Percentiles rank a stretch among this genome's conserved stretches.
phyloP scores from a whole-genome alignment of 2,329 filamentous ascomycete species.

The Arthrobotrys conoides region DNA sequence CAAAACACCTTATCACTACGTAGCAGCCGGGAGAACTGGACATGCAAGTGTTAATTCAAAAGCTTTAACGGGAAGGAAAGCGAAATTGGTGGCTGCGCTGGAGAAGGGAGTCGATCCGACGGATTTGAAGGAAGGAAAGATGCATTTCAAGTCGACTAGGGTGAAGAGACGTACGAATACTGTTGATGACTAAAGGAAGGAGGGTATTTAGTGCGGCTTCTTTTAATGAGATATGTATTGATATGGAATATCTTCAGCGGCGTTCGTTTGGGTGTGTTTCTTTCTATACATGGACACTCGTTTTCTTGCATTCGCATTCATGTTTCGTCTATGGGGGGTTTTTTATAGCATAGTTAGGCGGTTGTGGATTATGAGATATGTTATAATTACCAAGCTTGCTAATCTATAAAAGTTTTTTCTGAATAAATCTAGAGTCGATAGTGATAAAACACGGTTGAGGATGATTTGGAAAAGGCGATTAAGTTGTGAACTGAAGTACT shows the following conservation, averaged over 20 bases:
- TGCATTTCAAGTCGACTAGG: conserved; percentile 89
- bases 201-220: conserved; percentile 64
- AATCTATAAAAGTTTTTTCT: conserved; percentile 8
- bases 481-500: too few species aligned
- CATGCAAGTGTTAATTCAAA: conserved; percentile 70
- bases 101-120: conserved; percentile 87
- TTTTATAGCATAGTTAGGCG: neutral
- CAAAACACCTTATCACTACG: conserved; percentile 87
- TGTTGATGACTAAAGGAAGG: conserved; percentile 36
- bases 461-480: too few species aligned
- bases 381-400: conserved; percentile 9
- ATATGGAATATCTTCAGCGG: conserved; percentile 19
- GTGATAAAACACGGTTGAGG: too few species aligned
- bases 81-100: conserved; percentile 82
- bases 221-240: conserved; percentile 16
- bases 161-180: conserved; percentile 72
- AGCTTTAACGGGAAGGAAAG: conserved; percentile 84
- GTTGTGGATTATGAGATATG: conserved; percentile 4
- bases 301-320: neutral
- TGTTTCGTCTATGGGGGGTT: neutral
- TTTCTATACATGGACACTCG: neutral
- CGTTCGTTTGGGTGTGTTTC: conserved; percentile 29
- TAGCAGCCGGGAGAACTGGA: conserved; percentile 82
- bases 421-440: too few species aligned
- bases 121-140: conserved; percentile 83